These are phyloP conservation scores for Saxispiralis lemnorum DNA, from an alignment of 495 filamentous ascomycete species.

Conservation along the genomic window DNA sequence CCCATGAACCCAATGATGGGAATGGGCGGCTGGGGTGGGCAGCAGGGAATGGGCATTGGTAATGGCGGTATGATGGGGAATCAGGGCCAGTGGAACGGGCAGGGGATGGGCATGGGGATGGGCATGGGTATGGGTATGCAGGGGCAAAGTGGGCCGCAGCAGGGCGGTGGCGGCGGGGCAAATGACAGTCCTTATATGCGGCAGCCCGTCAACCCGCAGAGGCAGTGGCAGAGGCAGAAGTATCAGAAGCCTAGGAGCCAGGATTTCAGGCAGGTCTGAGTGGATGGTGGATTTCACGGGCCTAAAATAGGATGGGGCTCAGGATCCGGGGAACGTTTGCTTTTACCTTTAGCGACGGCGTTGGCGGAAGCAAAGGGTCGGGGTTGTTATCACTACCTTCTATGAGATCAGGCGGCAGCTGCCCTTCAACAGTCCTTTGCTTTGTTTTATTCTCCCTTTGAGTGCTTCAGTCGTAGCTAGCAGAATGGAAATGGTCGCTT, in stretches of 20 bases:
- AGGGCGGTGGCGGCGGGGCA: conserved; percentile 46
- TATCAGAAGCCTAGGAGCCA: conserved; percentile 63
- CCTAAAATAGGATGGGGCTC: neutral
- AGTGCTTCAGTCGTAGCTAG: no score
- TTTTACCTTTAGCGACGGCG: conserved; percentile 14
- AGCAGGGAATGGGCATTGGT: conserved; percentile 23
- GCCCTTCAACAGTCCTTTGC: no score
- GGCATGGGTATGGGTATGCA: conserved; percentile 10
- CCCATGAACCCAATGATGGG: conserved; percentile 19
- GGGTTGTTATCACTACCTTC: no score
- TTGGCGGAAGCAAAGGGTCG: conserved; percentile 2
- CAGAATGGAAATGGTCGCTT: no score
- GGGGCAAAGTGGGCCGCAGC: conserved; percentile 29
- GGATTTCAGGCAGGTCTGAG: conserved; percentile 73
- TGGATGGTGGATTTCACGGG: neutral
- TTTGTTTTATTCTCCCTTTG: no score
- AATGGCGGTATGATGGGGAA: conserved; percentile 18
- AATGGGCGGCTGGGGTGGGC: conserved; percentile 9
- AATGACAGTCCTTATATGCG: conserved; percentile 90
- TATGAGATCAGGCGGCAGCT: no score
- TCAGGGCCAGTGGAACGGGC: conserved; percentile 5
- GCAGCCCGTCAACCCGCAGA: conserved; percentile 87
- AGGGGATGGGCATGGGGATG: conserved; percentile 8
- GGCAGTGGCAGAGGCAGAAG: conserved; percentile 70
- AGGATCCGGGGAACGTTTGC: neutral